Conservation (phyloP, 1,284 basidiomycete species). For the Tremellales sp. region DNA sequence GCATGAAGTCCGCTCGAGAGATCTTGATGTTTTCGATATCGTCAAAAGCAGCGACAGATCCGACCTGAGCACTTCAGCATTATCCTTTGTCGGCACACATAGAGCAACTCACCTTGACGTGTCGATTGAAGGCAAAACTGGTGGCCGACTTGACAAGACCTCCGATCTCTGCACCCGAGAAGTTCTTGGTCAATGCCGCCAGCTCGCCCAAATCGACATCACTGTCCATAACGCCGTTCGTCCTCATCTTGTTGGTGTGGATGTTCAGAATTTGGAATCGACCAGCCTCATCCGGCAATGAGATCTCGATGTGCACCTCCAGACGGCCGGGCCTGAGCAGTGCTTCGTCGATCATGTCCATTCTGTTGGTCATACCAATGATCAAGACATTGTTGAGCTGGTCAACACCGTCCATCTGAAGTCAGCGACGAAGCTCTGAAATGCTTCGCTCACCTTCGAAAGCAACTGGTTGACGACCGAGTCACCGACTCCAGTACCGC, state of each 20-base stretch:
- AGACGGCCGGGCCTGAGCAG: slow-evolving; percentile 95
- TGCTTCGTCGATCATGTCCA: slow-evolving; percentile 99
- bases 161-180: slow-evolving; percentile 93
- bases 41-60: slow-evolving; percentile 94
- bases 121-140: slow-evolving; percentile 94
- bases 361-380: slow-evolving; percentile 98
- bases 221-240: slow-evolving; percentile 80
- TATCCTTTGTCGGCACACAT: background rate
- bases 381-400: slow-evolving; percentile 99
- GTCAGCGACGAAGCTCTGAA: background rate
- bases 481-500: slow-evolving; percentile 96
- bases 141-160: slow-evolving; percentile 98
- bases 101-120: slow-evolving; percentile 67
- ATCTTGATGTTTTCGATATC: slow-evolving; percentile 93
- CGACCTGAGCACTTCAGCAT: slow-evolving; percentile 68
- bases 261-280: slow-evolving; percentile 92
- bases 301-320: slow-evolving; percentile 99
- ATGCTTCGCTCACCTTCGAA: slow-evolving; percentile 67
- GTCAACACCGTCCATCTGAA: slow-evolving; percentile 97
- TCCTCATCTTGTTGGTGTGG: slow-evolving; percentile 91
- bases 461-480: slow-evolving; percentile 98
- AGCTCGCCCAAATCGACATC: slow-evolving; percentile 86
- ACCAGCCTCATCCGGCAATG: slow-evolving; percentile 89
- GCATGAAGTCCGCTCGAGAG: slow-evolving; percentile 80
- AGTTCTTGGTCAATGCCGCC: slow-evolving; percentile 88